Percentiles rank a stretch among this genome's conserved stretches.
phyloP scores from a whole-genome alignment of 2,329 filamentous ascomycete species.

The Neopestalotiopsis rosae region DNA sequence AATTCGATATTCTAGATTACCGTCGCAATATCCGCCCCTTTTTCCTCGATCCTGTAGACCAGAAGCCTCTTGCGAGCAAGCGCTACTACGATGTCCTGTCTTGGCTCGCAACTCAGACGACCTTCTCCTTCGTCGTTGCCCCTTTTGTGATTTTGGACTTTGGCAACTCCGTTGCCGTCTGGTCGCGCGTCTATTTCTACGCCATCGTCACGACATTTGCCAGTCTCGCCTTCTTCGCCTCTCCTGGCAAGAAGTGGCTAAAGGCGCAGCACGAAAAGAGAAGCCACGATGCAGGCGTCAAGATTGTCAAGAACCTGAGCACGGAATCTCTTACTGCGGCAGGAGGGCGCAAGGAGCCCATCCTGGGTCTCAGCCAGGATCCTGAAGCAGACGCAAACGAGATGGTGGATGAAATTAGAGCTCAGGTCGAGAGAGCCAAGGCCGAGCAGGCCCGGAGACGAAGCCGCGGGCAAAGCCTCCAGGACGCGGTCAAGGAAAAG shows the following conservation, averaged over 20 bases:
- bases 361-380: slow-evolving; percentile 81
- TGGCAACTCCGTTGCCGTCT: slow-evolving; percentile 72
- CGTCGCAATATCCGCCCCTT: slow-evolving; percentile 90
- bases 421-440: slow-evolving; percentile 70
- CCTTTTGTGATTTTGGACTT: slow-evolving; percentile 87
- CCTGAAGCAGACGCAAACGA: slow-evolving; percentile 77
- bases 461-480: not conserved
- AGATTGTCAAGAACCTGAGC: slow-evolving; percentile 56
- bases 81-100: slow-evolving; percentile 84
- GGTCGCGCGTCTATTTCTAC: slow-evolving; percentile 91
- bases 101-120: slow-evolving; percentile 77
- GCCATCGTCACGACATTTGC: slow-evolving; percentile 69
- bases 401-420: slow-evolving; percentile 74
- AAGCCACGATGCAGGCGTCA: slow-evolving; percentile 50
- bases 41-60: slow-evolving; percentile 82
- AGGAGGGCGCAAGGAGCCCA: slow-evolving; percentile 54
- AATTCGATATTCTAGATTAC: slow-evolving; percentile 64
- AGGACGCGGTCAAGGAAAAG: slow-evolving; percentile 4
- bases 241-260: slow-evolving; percentile 71
- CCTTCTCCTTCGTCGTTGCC: slow-evolving; percentile 80
- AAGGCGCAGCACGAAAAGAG: slow-evolving; percentile 64
- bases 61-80: slow-evolving; percentile 72
- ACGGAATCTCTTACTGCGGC: slow-evolving; percentile 59
- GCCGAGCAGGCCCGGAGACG: slow-evolving; percentile 45
- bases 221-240: slow-evolving; percentile 78